These are phyloP conservation scores for Septoria linicola DNA, from an alignment of 2,329 filamentous ascomycete species.

Conservation along the genomic window DNA sequence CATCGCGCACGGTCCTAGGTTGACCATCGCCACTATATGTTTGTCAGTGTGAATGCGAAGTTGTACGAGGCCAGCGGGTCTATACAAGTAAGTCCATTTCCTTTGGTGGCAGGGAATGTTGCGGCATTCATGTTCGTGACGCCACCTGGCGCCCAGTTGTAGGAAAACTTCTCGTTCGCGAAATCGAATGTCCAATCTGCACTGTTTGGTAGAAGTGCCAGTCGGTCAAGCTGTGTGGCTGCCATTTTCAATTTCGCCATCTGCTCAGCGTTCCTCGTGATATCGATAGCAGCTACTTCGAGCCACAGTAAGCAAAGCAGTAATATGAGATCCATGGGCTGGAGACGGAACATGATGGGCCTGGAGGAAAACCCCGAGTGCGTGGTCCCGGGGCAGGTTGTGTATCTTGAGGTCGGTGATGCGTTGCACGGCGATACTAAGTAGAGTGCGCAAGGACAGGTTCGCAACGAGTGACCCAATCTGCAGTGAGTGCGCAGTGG, in stretches of 20 bases:
- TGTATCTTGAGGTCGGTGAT: slow-evolving; percentile 10
- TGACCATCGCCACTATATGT: slow-evolving; percentile 37
- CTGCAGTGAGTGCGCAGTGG: background rate
- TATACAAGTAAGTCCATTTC: slow-evolving; percentile 50
- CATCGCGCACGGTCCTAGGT: slow-evolving; percentile 54
- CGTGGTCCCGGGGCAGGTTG: slow-evolving; percentile 13
- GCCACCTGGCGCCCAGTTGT: slow-evolving; percentile 48
- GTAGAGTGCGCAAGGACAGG: slow-evolving; percentile 3
- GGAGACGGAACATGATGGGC: slow-evolving; percentile 24
- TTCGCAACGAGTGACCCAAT: slow-evolving; percentile 9
- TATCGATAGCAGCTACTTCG: slow-evolving; percentile 39
- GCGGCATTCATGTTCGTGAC: slow-evolving; percentile 55
- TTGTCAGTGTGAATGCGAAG: background rate
- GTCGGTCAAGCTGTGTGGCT: slow-evolving; percentile 49
- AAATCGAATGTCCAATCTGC: slow-evolving; percentile 54
- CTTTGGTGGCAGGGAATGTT: slow-evolving; percentile 51
- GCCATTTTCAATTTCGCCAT: slow-evolving; percentile 43
- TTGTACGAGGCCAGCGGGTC: slow-evolving; percentile 34
- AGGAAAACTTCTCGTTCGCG: slow-evolving; percentile 40
- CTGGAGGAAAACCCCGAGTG: slow-evolving; percentile 8
- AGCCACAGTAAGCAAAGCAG: slow-evolving; percentile 30
- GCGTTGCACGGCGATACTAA: slow-evolving; percentile 9
- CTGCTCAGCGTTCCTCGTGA: slow-evolving; percentile 42
- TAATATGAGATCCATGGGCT: slow-evolving; percentile 18
- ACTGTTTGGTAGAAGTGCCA: slow-evolving; percentile 43